phyloP scores from a whole-genome alignment of 2,329 filamentous ascomycete genomes.

The Aurifilum marmelostoma region DNA sequence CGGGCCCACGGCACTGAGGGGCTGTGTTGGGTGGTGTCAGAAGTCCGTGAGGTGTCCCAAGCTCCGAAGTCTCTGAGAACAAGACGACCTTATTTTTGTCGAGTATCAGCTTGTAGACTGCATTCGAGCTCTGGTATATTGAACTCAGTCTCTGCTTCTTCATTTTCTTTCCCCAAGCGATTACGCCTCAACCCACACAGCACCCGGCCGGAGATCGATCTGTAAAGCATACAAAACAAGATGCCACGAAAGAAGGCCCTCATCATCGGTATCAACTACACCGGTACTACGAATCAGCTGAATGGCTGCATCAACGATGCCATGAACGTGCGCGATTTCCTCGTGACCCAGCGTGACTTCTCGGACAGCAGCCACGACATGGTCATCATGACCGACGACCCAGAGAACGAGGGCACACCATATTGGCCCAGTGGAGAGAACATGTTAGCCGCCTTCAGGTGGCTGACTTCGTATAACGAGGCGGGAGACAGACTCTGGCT shows the following conservation, averaged over 20 bases:
- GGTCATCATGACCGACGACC: slow-evolving; percentile 42
- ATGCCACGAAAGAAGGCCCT: slow-evolving; percentile 41
- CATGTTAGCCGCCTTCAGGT: slow-evolving; percentile 55
- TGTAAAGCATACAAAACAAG: background rate
- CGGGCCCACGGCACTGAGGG: slow-evolving; percentile 13
- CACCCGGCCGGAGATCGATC: background rate
- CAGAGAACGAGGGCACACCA: slow-evolving; percentile 39
- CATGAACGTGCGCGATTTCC: slow-evolving; percentile 41
- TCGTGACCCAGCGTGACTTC: slow-evolving; percentile 43
- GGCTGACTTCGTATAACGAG: slow-evolving; percentile 54
- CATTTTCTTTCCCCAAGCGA: background rate
- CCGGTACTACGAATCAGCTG: slow-evolving; percentile 58
- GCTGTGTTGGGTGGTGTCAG: slow-evolving; percentile 1
- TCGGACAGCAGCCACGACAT: slow-evolving; percentile 38
- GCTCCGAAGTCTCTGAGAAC: background rate
- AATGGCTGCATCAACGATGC: slow-evolving; percentile 55
- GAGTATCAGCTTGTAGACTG: background rate
- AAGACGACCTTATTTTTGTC: background rate
- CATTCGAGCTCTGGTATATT: background rate
- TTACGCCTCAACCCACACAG: background rate
- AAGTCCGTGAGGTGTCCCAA: background rate
- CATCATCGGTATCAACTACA: slow-evolving; percentile 62
- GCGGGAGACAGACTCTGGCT: slow-evolving; percentile 57
- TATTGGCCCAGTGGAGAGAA: slow-evolving; percentile 41
- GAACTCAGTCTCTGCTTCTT: background rate